Evolutionary conservation across 805 yeast species (phyloP).

Genomic region (Martiniozyma abietophila): DNA sequence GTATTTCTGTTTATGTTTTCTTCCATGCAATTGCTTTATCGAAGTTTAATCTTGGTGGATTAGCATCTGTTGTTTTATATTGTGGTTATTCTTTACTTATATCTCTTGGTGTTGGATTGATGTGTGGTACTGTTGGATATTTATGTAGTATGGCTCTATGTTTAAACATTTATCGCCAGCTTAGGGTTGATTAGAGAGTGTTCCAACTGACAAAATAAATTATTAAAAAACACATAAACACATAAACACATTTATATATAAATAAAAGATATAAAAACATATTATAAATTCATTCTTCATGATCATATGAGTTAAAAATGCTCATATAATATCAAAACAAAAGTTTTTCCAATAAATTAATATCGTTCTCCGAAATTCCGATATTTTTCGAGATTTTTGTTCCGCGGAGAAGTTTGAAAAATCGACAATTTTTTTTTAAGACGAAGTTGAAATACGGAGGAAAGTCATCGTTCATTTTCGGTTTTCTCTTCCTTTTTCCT

Average conservation of each 20-base stretch:
- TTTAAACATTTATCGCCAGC: conserved; percentile 69
- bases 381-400: too few species aligned
- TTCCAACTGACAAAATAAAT: neutral
- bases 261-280: neutral
- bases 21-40: conserved; percentile 72
- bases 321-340: too few species aligned
- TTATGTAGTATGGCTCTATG: conserved; percentile 64
- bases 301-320: conserved; percentile 3
- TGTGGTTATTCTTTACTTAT: conserved; percentile 74
- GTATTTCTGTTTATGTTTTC: conserved; percentile 78
- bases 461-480: too few species aligned
- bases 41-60: conserved; percentile 60
- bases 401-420: too few species aligned
- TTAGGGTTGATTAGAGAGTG: conserved; percentile 67
- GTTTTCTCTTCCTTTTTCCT: too few species aligned
- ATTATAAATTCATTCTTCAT: neutral
- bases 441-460: too few species aligned
- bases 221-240: neutral
- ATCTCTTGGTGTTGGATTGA: conserved; percentile 60
- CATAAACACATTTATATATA: neutral
- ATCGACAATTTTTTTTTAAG: too few species aligned
- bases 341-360: too few species aligned
- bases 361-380: neutral
- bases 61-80: conserved; percentile 69
- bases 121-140: conserved; percentile 87